Base-by-base conservation (phyloP, 2,329 filamentous ascomycete species). In the Pyricularia sp. region DNA sequence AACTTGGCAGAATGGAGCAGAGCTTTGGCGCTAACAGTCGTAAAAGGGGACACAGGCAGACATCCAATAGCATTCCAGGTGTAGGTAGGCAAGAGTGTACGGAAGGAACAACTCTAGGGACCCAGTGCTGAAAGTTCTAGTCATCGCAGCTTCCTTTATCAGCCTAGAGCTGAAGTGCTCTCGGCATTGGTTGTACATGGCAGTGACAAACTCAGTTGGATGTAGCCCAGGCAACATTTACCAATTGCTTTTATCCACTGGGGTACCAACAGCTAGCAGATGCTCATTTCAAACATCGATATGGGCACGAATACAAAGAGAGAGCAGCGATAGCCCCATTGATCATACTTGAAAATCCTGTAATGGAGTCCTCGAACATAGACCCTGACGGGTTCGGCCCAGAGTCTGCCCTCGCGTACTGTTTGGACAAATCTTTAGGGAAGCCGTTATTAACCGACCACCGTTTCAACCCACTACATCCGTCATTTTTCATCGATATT, bases 401-500 rank as follows among this genome's bases (percentile, higher is more conserved):
- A 26, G 36, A 67, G 14, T 7, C 65, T 67, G 65, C 65, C 42
- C 31, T 67, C 12, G 65, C 25, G 11, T 67, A 63, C 26, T 63
- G 59, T 28, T 30, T 58, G 42, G 65, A 58, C n/a, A 12, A 17
- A 28, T 28, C 14, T 6, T 9, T 63, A 9, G 59, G 59, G 4
- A 9, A 31, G 42, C 12, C 42, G 9, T 26, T 67, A 17, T 26
- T 67, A 26, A 67, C 65, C 42, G 42, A 67, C 42, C 42, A 67
- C 33, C 25, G 65, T 11, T 67, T 67, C 42, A 28, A 67, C 55
- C 65, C 65, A 2, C 65, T 67, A 14, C 42, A 67, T 17, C 36
- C 42, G 17, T 33, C 65, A 25, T 31, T 67, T 20, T 23, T 67
- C 17, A 36, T 20, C 25, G 59, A 63, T 63, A 63, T 63, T 20